These are phyloP conservation scores for Aspergillus aculeatinus DNA, from an alignment of 2,329 filamentous ascomycete species.

Conservation along the genomic window DNA sequence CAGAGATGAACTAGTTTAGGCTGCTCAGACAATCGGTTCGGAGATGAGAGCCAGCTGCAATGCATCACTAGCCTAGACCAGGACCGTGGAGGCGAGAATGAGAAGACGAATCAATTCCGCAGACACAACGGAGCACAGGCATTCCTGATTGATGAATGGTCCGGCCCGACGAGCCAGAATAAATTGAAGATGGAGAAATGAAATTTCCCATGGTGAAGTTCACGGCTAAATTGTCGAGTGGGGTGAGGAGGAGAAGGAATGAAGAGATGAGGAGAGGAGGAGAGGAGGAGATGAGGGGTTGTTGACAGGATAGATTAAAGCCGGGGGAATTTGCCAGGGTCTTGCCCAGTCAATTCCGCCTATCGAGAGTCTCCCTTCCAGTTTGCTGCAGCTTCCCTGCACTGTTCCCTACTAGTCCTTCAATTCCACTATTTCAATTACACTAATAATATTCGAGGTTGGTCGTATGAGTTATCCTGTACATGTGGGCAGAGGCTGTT, in stretches of 20 bases:
- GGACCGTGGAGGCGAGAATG: not conserved
- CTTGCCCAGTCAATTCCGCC: conserved; percentile 13
- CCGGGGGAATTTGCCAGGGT: not conserved
- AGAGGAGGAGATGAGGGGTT: not conserved
- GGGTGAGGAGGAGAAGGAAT: not conserved
- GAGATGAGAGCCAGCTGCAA: conserved; percentile 12
- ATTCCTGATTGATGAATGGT: conserved; percentile 2
- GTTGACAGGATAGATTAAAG: not conserved
- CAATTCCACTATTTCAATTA: not conserved
- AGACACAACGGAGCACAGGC: conserved; percentile 3
- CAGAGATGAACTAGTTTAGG: conserved; percentile 1
- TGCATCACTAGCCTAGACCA: not conserved
- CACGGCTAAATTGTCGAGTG: conserved; percentile 15
- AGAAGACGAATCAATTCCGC: not conserved
- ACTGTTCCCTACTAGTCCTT: not conserved
- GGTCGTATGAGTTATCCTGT: not conserved
- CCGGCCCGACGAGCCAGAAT: not conserved
- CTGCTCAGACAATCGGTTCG: conserved; percentile 7
- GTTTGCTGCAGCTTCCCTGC: not conserved
- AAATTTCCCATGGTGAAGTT: not conserved
- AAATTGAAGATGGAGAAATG: conserved; percentile 3
- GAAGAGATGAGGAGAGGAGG: not conserved
- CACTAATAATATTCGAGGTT: not conserved
- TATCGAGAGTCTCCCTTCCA: conserved; percentile 10
- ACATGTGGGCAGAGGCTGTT: not conserved